A percentile compares a stretch with the other conserved stretches of the same genome.
Evolutionary conservation across 1,284 basidiomycete species (phyloP).

Genomic region (Papiliotrema flavescens): DNA sequence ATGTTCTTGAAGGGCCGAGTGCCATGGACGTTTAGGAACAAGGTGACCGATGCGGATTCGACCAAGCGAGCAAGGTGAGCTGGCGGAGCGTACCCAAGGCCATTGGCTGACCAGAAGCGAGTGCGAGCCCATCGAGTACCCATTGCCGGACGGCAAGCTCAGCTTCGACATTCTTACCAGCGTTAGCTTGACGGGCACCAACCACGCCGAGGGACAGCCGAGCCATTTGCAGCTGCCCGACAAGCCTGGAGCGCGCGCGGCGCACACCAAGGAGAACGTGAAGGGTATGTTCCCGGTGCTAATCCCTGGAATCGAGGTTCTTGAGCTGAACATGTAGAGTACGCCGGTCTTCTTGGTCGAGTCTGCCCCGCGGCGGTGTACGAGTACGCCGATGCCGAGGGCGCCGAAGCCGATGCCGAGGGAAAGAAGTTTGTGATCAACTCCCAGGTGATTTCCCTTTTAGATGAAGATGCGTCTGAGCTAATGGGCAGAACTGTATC

Average conservation of each 20-base stretch:
- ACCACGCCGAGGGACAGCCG: slow-evolving; percentile 94
- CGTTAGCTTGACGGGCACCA: slow-evolving; percentile 87
- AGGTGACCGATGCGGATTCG: slow-evolving; percentile 65
- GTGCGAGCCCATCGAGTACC: slow-evolving; percentile 83
- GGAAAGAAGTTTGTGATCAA: slow-evolving; percentile 96
- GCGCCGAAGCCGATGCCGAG: slow-evolving; percentile 54
- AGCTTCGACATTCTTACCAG: slow-evolving; percentile 93
- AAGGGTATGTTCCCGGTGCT: slow-evolving; percentile 35
- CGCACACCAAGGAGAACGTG: slow-evolving; percentile 76
- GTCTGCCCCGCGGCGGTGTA: slow-evolving; percentile 97
- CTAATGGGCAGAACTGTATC: slow-evolving; percentile 41
- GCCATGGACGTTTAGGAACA: slow-evolving; percentile 87
- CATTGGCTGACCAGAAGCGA: slow-evolving; percentile 43
- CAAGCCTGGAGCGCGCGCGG: slow-evolving; percentile 53
- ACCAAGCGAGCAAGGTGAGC: slow-evolving; percentile 62
- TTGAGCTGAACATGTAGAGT: slow-evolving; percentile 52
- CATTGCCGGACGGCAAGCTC: slow-evolving; percentile 81
- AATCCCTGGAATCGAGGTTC: too few species aligned
- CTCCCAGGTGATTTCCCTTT: slow-evolving; percentile 63
- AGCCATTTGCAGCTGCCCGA: slow-evolving; percentile 72
- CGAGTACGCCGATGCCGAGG: slow-evolving; percentile 77
- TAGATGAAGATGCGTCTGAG: background rate
- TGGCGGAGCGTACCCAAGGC: background rate
- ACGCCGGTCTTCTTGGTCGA: slow-evolving; percentile 78
- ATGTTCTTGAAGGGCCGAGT: slow-evolving; percentile 79